A percentile compares a stretch with the other conserved stretches of the same genome.
These are phyloP conservation scores for Pterocarpus santalinus DNA, from an alignment of 306 rosid species.

Conservation along the genomic window DNA sequence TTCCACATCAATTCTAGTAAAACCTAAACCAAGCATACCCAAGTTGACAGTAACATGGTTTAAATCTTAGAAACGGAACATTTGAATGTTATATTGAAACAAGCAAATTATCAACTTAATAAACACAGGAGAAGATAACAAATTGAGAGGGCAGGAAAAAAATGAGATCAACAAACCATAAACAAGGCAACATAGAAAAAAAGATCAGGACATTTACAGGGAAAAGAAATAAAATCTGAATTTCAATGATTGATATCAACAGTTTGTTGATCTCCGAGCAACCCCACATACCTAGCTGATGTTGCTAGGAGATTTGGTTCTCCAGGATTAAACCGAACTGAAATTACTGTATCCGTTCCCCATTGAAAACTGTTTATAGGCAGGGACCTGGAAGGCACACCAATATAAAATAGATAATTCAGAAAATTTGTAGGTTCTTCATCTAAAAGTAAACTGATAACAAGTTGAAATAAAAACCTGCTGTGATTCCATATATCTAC, in stretches of 20 bases:
- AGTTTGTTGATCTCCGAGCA: neutral
- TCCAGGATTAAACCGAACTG: conserved; percentile 90
- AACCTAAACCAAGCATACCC: no score
- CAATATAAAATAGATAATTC: conserved; percentile 13
- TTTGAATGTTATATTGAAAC: no score
- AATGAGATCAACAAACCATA: neutral
- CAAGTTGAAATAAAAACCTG: conserved; percentile 62
- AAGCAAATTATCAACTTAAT: no score
- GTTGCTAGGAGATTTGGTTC: conserved; percentile 79
- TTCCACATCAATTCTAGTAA: no score
- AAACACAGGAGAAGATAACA: no score
- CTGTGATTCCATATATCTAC: conserved; percentile 92
- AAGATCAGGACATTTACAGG: neutral
- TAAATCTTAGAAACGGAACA: no score
- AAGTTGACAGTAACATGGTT: no score
- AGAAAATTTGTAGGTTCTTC: conserved; percentile 30
- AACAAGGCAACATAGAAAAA: neutral
- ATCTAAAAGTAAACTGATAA: conserved; percentile 12
- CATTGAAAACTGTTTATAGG: conserved; percentile 79
- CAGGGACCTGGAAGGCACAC: conserved; percentile 65
- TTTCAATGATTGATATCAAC: conserved; percentile 14
- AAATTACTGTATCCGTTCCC: conserved; percentile 81
- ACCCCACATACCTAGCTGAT: conserved; percentile 73
- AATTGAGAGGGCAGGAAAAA: neutral
- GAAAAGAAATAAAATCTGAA: no score